Conservation (phyloP, 2,329 filamentous ascomycete species). For the Trichoderma arundinaceum region DNA sequence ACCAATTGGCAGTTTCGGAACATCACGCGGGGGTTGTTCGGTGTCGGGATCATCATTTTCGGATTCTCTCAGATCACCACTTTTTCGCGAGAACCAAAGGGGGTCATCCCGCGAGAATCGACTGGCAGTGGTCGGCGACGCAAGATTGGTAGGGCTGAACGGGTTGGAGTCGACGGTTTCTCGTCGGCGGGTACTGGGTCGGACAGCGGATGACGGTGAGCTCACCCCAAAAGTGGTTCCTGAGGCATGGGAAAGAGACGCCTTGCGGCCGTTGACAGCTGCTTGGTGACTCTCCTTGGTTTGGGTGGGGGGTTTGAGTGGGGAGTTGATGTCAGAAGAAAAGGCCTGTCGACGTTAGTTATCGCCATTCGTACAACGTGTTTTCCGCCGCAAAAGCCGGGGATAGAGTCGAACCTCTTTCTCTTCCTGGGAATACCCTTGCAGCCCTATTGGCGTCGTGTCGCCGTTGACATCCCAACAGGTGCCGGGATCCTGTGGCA, state of each 20-base stretch:
- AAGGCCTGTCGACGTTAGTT: constrained; percentile 66
- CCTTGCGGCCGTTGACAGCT: constrained; percentile 74
- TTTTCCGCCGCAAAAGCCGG: not conserved
- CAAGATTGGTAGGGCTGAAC: constrained; percentile 57
- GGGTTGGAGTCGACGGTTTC: constrained; percentile 78
- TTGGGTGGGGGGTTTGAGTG: constrained; percentile 82
- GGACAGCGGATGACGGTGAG: constrained; percentile 72
- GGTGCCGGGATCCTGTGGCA: constrained; percentile 80
- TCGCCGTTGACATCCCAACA: constrained; percentile 84
- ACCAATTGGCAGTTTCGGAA: constrained; percentile 49
- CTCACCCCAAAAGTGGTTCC: constrained; percentile 70
- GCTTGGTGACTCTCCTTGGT: constrained; percentile 68
- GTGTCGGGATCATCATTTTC: constrained; percentile 60
- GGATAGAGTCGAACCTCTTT: constrained; percentile 55
- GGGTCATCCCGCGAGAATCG: constrained; percentile 68
- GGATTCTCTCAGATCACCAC: constrained; percentile 58
- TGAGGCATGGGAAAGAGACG: constrained; percentile 76
- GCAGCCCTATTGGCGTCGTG: constrained; percentile 72
- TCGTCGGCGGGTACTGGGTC: constrained; percentile 79
- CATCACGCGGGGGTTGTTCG: constrained; percentile 42
- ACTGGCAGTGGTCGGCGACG: constrained; percentile 65
- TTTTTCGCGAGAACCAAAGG: constrained; percentile 63
- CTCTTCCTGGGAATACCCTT: constrained; percentile 69
- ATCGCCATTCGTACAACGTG: not conserved
- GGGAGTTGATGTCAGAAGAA: constrained; percentile 86